A percentile compares a stretch with the other conserved stretches of the same genome.
These are phyloP conservation scores for Conticribra weissflogii DNA, from an alignment of 108 stramenopile genomes.

Conservation along the genomic window DNA sequence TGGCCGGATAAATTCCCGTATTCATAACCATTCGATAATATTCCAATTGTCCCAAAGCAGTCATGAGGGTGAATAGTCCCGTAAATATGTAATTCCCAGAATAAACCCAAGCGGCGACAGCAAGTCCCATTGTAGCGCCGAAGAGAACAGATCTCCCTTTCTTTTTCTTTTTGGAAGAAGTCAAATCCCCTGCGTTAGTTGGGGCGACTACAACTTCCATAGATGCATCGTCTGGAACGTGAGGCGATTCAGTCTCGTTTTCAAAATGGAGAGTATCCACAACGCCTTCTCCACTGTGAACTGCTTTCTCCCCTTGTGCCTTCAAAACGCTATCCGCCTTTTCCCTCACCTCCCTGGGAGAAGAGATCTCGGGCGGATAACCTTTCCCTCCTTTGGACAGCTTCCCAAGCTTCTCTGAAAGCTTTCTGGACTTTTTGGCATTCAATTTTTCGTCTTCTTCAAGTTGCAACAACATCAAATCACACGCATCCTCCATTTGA, in stretches of 20 bases:
- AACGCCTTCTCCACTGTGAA: too few relatives aligned
- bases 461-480: conserved; percentile 35
- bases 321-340: too few relatives aligned
- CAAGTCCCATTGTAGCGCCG: conserved; percentile 85
- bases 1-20: conserved; percentile 91
- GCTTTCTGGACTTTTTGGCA: not conserved
- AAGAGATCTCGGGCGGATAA: too few relatives aligned
- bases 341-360: too few relatives aligned
- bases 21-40: conserved; percentile 97
- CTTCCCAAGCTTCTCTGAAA: not conserved
- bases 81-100: conserved; percentile 93
- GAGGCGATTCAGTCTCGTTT: too few relatives aligned
- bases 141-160: conserved; percentile 72
- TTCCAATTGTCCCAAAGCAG: conserved; percentile 88
- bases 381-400: too few relatives aligned
- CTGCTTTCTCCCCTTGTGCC: too few relatives aligned
- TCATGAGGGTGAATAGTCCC: conserved; percentile 87
- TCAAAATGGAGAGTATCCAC: too few relatives aligned
- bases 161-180: conserved; percentile 33
- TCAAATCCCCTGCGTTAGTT: not conserved
- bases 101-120: conserved; percentile 92
- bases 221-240: not conserved
- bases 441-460: conserved; percentile 1
- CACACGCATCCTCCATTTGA: conserved; percentile 39
- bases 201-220: not conserved